Percentiles rank a stretch among this genome's conserved stretches.
These are phyloP conservation scores for Psilocybe cubensis DNA, from an alignment of 768 basidiomycete genomes.

Conservation along the genomic window DNA sequence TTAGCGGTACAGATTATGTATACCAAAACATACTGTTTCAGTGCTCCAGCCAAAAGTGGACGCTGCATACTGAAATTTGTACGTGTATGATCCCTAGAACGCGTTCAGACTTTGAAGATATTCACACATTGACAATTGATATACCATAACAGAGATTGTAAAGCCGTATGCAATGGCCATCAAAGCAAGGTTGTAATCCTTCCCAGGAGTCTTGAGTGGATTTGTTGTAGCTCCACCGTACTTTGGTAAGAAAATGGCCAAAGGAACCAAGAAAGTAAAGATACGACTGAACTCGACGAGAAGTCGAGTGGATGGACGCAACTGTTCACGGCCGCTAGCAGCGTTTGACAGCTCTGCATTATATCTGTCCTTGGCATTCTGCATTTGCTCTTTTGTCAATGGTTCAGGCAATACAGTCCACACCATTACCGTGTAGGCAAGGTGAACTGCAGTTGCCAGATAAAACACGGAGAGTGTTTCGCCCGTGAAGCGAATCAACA, in stretches of 20 bases:
- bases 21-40: conserved; percentile 51
- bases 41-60: conserved; percentile 68
- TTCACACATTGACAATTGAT: conserved; percentile 12
- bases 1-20: not conserved
- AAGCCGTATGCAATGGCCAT: conserved; percentile 58
- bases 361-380: conserved; percentile 38
- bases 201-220: conserved; percentile 41
- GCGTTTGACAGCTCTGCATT: conserved; percentile 30
- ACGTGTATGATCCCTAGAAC: conserved; percentile 55
- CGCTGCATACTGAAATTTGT: conserved; percentile 69
- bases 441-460: conserved; percentile 52
- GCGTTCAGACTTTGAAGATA: not conserved
- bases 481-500: conserved; percentile 63
- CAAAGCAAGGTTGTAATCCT: conserved; percentile 70
- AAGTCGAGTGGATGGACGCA: conserved; percentile 21
- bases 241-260: conserved; percentile 64
- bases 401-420: conserved; percentile 81
- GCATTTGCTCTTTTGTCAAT: conserved; percentile 56
- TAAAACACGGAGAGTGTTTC: conserved; percentile 73
- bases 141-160: conserved; percentile 51
- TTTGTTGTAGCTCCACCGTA: conserved; percentile 29
- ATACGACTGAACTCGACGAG: conserved; percentile 46
- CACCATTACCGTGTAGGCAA: conserved; percentile 49
- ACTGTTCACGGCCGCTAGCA: conserved; percentile 16
- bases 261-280: conserved; percentile 71